Percentiles rank a stretch among this genome's conserved stretches.
Conservation (phyloP, 805 yeast genomes). For the Starmerella khaoyaiensis region DNA sequence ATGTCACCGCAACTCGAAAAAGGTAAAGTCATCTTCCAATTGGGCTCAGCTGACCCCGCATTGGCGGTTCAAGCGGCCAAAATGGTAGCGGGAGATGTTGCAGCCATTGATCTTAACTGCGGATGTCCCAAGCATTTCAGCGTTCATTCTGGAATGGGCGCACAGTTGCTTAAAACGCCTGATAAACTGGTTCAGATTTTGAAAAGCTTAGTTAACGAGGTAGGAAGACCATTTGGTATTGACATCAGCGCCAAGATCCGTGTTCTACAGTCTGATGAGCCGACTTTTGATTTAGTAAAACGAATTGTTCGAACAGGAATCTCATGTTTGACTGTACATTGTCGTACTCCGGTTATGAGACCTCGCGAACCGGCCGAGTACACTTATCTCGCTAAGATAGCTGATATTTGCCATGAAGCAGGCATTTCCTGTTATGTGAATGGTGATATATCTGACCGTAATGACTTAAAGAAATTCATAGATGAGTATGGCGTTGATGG, state of each 20-base stretch:
- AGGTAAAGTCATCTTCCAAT: conserved; percentile 67
- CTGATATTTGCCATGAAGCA: conserved; percentile 44
- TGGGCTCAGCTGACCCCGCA: conserved; percentile 76
- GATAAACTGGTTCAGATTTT: conserved; percentile 63
- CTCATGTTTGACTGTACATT: conserved; percentile 74
- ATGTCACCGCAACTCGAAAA: conserved; percentile 52
- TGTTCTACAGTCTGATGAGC: conserved; percentile 48
- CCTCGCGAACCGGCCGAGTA: conserved; percentile 66
- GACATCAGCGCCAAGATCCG: conserved; percentile 89
- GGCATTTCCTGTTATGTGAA: conserved; percentile 67
- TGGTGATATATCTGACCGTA: conserved; percentile 52
- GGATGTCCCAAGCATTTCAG: conserved; percentile 98
- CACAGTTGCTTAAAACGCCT: conserved; percentile 75
- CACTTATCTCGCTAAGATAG: conserved; percentile 50
- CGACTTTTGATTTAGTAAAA: conserved; percentile 47
- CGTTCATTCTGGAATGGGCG: conserved; percentile 95
- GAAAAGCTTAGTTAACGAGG: conserved; percentile 52
- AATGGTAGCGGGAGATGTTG: conserved; percentile 71
- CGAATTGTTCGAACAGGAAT: conserved; percentile 66
- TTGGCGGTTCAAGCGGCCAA: conserved; percentile 82
- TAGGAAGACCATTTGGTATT: conserved; percentile 63
- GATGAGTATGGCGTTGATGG: conserved; percentile 49
- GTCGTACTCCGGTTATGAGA: conserved; percentile 81
- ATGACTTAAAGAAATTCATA: conserved; percentile 44
- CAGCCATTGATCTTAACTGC: conserved; percentile 84